These are phyloP conservation scores for Fusarium torulosum DNA, from an alignment of 2,329 filamentous ascomycete species.

Conservation along the genomic window DNA sequence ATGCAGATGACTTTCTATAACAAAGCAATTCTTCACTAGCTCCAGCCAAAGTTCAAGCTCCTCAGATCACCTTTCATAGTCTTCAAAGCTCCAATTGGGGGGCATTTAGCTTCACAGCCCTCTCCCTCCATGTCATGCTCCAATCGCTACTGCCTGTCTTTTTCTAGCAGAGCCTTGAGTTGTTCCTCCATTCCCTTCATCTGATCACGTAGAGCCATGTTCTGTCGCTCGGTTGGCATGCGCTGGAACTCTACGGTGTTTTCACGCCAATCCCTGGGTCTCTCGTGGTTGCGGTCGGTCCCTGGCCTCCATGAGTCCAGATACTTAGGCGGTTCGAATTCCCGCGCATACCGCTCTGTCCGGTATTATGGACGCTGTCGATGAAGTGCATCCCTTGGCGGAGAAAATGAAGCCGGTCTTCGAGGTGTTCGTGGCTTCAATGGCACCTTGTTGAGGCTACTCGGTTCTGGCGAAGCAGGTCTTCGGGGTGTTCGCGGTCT, in stretches of 20 bases:
- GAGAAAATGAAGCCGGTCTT: background rate
- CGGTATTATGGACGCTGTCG: background rate
- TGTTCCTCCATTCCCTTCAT: background rate
- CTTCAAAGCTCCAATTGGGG: background rate
- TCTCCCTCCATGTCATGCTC: background rate
- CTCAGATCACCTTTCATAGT: background rate
- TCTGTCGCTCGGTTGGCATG: slow-evolving; percentile 5
- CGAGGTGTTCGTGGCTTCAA: no score
- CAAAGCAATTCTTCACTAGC: background rate
- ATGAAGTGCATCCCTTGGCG: background rate
- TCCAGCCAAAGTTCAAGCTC: background rate
- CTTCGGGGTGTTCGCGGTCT: background rate
- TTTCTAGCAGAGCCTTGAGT: background rate
- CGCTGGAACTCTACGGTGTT: slow-evolving; percentile 9
- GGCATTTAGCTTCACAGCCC: background rate
- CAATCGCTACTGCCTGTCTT: background rate
- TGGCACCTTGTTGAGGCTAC: no score
- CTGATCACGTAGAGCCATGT: accelerated
- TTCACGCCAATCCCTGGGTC: slow-evolving; percentile 15
- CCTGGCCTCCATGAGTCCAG: background rate
- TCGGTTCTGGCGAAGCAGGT: no score
- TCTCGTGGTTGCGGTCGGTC: no score
- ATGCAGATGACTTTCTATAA: background rate
- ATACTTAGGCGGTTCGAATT: background rate
- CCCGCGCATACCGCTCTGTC: background rate